Base-by-base conservation (phyloP, 2,329 filamentous ascomycete genomes). In the Pezicula neosporulosa region DNA sequence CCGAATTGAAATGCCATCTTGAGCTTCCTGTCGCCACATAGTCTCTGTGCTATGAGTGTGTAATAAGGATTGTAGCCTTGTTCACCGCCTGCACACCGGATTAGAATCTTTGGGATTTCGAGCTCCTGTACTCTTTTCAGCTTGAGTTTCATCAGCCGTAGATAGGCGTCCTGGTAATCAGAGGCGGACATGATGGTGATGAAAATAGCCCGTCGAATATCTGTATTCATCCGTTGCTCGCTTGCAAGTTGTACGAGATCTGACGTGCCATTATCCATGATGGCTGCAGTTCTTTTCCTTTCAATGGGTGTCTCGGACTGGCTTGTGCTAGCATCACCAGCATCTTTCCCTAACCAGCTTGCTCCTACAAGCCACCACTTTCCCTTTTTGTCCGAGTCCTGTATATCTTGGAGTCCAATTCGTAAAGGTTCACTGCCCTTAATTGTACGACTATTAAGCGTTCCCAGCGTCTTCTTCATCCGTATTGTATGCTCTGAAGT, bases 331-430 rank as follows among this genome's bases (percentile, higher is more conserved):
- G 41, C 50, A 6, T 61, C 53, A 30, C 59, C 52, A 1, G 55
- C 46, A 3, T 35, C 38, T 44, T 63, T 60, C 66, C 79, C 81
- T 4, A 78, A 74, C 82, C 93, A 97, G 68, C 91, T 96, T n/a
- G 94, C 93, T 47, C 94, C 94, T 5, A 97, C 89, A 18, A 97
- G 82, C 94, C 94, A 99, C 94, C 94, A 99, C 73, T 96, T 97
- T 1, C 94, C 94, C 65, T 86, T 89, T 66, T 88, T 93, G 38
- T 93, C 88, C 0, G 87, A 86, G 55, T 92, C 83, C 56, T 84
- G 84, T 47, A 99, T 89, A 63, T 99, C 94, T 36, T 80, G 77
- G 4, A 97, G 77, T 10, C 88, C 85, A 51, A 97, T 85, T 8
- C 90, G 84, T 53, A 99, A 77, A 4, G 94, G 90, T 54, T 95